Evolutionary conservation across 805 yeast genomes (phyloP).

Genomic region (Starmerella sirachaensis): DNA sequence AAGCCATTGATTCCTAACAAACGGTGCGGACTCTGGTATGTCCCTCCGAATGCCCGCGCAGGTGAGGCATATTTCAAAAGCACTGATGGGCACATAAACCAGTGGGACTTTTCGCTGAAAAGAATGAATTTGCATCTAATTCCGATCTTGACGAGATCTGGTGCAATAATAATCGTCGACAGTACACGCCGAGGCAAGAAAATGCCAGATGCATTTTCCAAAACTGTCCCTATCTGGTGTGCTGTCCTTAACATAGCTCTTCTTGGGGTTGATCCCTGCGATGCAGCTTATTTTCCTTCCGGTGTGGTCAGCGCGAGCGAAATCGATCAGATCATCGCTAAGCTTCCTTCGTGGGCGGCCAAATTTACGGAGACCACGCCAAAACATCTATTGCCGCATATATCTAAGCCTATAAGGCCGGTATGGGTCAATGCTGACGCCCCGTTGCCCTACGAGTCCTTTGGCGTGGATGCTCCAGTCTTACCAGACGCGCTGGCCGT

Average conservation of each 20-base stretch:
- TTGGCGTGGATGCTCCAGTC: constrained; percentile 27
- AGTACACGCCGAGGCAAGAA: constrained; percentile 76
- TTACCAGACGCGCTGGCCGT: constrained; percentile 34
- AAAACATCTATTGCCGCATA: constrained; percentile 25
- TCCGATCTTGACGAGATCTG: constrained; percentile 32
- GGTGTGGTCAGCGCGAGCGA: constrained; percentile 49
- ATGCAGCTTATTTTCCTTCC: constrained; percentile 33
- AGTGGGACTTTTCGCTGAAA: constrained; percentile 68
- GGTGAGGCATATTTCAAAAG: constrained; percentile 69
- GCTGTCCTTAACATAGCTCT: constrained; percentile 54
- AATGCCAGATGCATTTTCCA: constrained; percentile 77
- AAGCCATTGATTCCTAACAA: constrained; percentile 49
- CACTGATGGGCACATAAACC: constrained; percentile 77
- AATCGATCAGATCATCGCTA: constrained; percentile 36
- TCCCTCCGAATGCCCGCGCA: constrained; percentile 33
- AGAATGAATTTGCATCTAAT: constrained; percentile 65
- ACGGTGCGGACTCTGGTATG: constrained; percentile 82
- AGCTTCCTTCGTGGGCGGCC: constrained; percentile 39
- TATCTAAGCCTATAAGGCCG: constrained; percentile 48
- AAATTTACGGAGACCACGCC: constrained; percentile 34
- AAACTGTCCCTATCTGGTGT: constrained; percentile 88
- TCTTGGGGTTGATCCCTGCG: constrained; percentile 32
- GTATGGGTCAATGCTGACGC: constrained; percentile 56
- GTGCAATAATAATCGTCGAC: constrained; percentile 53
- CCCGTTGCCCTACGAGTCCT: constrained; percentile 24